Evolutionary conservation across 2,329 filamentous ascomycete genomes (phyloP).

Genomic region (Paracoccidioides brasiliensis): DNA sequence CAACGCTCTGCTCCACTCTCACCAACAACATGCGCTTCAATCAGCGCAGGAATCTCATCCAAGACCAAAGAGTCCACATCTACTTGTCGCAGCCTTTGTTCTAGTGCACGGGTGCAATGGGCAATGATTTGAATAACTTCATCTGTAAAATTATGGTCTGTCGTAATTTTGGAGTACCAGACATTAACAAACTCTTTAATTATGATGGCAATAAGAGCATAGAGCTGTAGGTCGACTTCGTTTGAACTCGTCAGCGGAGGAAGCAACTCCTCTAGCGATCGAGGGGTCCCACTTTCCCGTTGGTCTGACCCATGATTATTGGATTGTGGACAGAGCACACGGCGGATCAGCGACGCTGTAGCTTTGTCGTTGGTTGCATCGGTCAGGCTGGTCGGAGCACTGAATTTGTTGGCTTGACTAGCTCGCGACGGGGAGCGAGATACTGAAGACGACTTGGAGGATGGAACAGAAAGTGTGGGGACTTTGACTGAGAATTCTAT

Average conservation of each 20-base stretch:
- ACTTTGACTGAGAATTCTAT: slow-evolving; percentile 21
- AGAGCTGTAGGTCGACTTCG: slow-evolving; percentile 84
- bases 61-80: slow-evolving; percentile 73
- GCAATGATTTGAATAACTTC: slow-evolving; percentile 85
- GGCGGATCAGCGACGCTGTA: slow-evolving; percentile 69
- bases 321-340: slow-evolving; percentile 62
- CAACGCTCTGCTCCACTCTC: slow-evolving; percentile 1
- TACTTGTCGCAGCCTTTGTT: slow-evolving; percentile 69
- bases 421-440: slow-evolving; percentile 22
- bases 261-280: slow-evolving; percentile 65
- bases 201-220: slow-evolving; percentile 80
- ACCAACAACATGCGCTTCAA: slow-evolving; percentile 64
- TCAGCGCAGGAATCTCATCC: slow-evolving; percentile 72
- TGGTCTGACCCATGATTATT: slow-evolving; percentile 36
- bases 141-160: slow-evolving; percentile 74
- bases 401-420: slow-evolving; percentile 11
- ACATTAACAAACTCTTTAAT: slow-evolving; percentile 79
- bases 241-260: slow-evolving; percentile 90
- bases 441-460: slow-evolving; percentile 19
- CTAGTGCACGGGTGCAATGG: slow-evolving; percentile 75
- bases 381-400: slow-evolving; percentile 21
- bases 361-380: slow-evolving; percentile 58
- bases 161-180: slow-evolving; percentile 89
- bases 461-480: slow-evolving; percentile 18
- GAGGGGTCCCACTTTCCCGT: slow-evolving; percentile 44